Conservation (phyloP, 176 grass and related monocot species). For the Pontederia crassipes region DNA sequence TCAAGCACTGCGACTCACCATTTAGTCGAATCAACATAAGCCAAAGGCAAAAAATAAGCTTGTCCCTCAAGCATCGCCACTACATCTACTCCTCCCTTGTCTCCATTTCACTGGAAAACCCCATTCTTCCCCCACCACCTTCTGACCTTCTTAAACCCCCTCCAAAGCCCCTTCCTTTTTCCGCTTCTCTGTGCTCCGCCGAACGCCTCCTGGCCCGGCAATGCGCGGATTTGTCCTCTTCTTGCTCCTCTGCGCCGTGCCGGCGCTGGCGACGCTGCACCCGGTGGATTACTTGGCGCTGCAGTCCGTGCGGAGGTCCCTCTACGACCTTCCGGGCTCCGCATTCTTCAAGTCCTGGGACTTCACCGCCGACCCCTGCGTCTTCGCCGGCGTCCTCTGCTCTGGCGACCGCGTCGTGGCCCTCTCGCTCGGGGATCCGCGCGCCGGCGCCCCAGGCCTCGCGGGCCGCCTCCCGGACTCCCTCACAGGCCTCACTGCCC, state of each 20-base stretch:
- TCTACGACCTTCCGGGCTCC: constrained; percentile 12
- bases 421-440: constrained; percentile 9
- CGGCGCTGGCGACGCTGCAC: background rate
- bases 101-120: too few relatives aligned
- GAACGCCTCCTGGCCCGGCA: too few relatives aligned
- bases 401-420: constrained; percentile 3
- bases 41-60: too few relatives aligned
- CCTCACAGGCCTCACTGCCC: constrained; percentile 1
- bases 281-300: constrained; percentile 10
- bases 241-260: background rate
- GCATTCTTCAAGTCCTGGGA: constrained; percentile 9
- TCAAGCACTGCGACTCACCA: too few relatives aligned
- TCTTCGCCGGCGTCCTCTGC: constrained; percentile 14
- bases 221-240: background rate
- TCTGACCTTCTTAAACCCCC: too few relatives aligned
- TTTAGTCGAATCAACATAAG: too few relatives aligned
- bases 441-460: constrained; percentile 7
- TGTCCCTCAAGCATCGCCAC: too few relatives aligned
- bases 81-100: too few relatives aligned
- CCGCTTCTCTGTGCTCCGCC: too few relatives aligned
- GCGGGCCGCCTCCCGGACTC: background rate
- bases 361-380: constrained; percentile 17
- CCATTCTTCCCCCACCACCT: too few relatives aligned
- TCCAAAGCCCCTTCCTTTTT: too few relatives aligned
- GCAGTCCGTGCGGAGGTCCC: constrained; percentile 11